phyloP scores from a whole-genome alignment of 2,329 filamentous ascomycete genomes.

The Aspergillus sp. region DNA sequence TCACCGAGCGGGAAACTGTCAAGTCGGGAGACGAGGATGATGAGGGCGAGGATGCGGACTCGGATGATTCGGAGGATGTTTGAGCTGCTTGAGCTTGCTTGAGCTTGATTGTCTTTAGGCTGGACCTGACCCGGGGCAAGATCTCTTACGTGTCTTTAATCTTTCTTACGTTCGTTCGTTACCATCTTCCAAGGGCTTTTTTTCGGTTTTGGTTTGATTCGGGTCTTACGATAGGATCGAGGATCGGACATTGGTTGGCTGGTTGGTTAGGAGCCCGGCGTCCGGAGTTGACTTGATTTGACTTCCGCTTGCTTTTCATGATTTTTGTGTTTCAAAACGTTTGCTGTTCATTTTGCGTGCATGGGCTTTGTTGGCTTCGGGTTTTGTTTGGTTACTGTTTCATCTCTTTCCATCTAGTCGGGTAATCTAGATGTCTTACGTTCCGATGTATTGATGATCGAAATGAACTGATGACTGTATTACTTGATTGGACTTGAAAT shows the following conservation, averaged over 20 bases:
- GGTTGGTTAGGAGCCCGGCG: constrained; percentile 3
- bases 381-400: neutral
- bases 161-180: neutral
- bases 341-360: neutral
- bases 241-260: neutral
- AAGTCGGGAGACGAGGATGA: neutral
- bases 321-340: neutral
- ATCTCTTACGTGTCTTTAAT: neutral
- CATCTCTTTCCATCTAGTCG: neutral
- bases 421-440: neutral
- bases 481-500: too few relatives aligned
- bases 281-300: constrained; percentile 1
- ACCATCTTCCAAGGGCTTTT: too few relatives aligned
- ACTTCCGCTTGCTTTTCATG: neutral
- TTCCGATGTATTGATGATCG: neutral
- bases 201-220: too few relatives aligned
- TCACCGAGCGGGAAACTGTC: neutral
- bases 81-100: neutral
- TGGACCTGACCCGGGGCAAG: too few relatives aligned
- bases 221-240: neutral
- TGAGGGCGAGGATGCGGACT: constrained; percentile 1
- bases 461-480: neutral
- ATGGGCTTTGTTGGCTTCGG: neutral
- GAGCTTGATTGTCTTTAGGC: too few relatives aligned
- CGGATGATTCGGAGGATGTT: neutral